Conservation (phyloP, 2,329 filamentous ascomycete genomes). For the Tympanopsis confertula region DNA sequence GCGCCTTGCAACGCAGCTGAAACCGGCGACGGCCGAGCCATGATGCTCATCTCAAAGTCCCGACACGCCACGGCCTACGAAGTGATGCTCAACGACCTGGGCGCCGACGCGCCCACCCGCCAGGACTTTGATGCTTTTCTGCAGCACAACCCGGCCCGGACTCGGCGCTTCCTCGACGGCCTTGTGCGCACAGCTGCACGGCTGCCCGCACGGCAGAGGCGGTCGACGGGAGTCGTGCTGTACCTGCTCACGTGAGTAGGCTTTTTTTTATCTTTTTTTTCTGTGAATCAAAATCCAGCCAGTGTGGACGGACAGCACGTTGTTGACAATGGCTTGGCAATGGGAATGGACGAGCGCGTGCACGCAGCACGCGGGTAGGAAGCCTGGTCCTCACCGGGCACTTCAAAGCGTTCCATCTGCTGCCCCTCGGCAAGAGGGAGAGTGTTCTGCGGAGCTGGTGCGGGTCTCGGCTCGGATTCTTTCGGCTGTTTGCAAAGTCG, state of each 20-base stretch:
- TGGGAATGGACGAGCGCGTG: slow-evolving; percentile 5
- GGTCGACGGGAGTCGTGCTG: neutral
- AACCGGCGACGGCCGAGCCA: neutral
- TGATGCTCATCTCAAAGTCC: neutral
- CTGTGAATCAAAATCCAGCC: too few relatives aligned
- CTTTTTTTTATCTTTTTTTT: neutral
- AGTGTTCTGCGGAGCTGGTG: slow-evolving; percentile 51
- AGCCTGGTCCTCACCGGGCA: slow-evolving; percentile 59
- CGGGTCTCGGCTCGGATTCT: slow-evolving; percentile 38
- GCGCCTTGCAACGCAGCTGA: neutral
- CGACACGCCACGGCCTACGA: neutral
- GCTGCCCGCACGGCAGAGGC: neutral
- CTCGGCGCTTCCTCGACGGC: neutral
- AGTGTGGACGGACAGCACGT: too few relatives aligned
- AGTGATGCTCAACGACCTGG: neutral
- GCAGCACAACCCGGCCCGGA: neutral
- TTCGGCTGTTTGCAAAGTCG: slow-evolving; percentile 43
- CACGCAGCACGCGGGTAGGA: slow-evolving; percentile 44
- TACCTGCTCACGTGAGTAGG: neutral
- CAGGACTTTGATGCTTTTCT: neutral
- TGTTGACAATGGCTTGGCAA: neutral
- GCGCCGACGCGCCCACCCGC: neutral
- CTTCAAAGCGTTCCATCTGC: slow-evolving; percentile 46
- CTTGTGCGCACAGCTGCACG: neutral
- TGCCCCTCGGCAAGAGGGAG: slow-evolving; percentile 48